Conservation (phyloP, 2,329 filamentous ascomycete species). For the Gnomoniopsis sp. region DNA sequence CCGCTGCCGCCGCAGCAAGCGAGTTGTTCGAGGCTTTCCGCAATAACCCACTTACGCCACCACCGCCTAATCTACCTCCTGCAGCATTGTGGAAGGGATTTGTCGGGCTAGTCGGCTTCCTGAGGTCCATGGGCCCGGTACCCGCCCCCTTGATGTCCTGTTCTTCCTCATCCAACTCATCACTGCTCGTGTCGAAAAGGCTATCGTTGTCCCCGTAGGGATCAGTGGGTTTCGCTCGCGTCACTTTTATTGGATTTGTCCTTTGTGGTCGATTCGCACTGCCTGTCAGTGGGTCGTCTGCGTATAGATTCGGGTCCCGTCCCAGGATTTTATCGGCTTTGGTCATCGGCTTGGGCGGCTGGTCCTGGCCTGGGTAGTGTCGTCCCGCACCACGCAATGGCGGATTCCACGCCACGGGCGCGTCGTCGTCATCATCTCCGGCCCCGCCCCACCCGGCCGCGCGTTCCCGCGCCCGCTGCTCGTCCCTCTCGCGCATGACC, state of each 20-base stretch:
- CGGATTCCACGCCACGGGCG: constrained; percentile 24
- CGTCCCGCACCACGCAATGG: constrained; percentile 25
- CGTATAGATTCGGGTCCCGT: constrained; percentile 53
- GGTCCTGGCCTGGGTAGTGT: constrained; percentile 26
- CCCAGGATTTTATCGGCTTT: constrained; percentile 59
- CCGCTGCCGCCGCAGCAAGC: constrained; percentile 7
- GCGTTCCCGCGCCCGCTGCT: constrained; percentile 61
- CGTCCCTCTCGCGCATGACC: constrained; percentile 54
- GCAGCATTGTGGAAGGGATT: constrained; percentile 38
- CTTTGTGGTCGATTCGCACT: constrained; percentile 42
- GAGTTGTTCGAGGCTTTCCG: constrained; percentile 28
- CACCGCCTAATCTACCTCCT: constrained; percentile 27
- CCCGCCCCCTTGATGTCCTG: constrained; percentile 25
- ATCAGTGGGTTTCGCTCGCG: constrained; percentile 31
- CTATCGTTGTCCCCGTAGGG: constrained; percentile 30
- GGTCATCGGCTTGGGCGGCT: constrained; percentile 39
- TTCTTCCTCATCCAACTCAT: constrained; percentile 33
- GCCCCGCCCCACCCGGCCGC: constrained; percentile 63
- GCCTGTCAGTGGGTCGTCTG: constrained; percentile 36
- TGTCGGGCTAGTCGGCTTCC: constrained; percentile 43
- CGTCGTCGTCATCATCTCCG: constrained; percentile 26
- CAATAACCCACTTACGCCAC: constrained; percentile 41
- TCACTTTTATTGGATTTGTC: constrained; percentile 42
- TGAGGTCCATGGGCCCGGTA: constrained; percentile 31
- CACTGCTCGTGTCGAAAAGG: constrained; percentile 24